phyloP scores from a whole-genome alignment of 1,284 basidiomycete species.

The Macrocystidia cucumis region DNA sequence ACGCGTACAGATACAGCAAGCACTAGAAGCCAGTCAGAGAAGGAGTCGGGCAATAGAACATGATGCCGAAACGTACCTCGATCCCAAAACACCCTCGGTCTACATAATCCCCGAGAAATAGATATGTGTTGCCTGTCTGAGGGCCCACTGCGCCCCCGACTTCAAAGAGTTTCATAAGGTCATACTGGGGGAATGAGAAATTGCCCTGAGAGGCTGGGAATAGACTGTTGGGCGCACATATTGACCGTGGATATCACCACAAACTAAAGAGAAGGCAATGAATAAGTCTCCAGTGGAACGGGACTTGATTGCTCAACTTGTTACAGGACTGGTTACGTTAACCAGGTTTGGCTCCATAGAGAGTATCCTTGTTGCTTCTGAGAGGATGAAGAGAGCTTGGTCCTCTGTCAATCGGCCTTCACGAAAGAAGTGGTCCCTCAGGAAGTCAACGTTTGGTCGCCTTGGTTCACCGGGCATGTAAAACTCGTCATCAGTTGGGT shows the following conservation, averaged over 20 bases:
- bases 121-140: conserved; percentile 90
- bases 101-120: conserved; percentile 98
- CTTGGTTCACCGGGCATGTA: too few species aligned
- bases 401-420: conserved; percentile 85
- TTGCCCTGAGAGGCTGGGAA: conserved; percentile 2
- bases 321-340: conserved; percentile 85
- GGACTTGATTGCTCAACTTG: conserved; percentile 52
- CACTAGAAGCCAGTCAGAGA: conserved; percentile 40
- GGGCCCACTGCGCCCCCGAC: conserved; percentile 85
- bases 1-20: conserved; percentile 80
- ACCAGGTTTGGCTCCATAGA: conserved; percentile 84
- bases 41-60: conserved; percentile 7
- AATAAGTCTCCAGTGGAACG: background rate
- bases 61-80: conserved; percentile 50
- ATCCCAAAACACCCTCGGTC: conserved; percentile 96
- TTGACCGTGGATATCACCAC: conserved; percentile 98
- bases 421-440: conserved; percentile 90
- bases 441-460: conserved; percentile 73
- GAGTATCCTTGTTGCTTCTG: conserved; percentile 71
- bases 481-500: conserved; percentile 74
- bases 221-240: conserved; percentile 57
- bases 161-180: conserved; percentile 97
- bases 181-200: conserved; percentile 54
- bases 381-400: conserved; percentile 86
- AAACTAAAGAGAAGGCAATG: conserved; percentile 45